These are phyloP conservation scores for Wickerhamiella allomyrinae DNA, from an alignment of 805 yeast species.

Conservation along the genomic window DNA sequence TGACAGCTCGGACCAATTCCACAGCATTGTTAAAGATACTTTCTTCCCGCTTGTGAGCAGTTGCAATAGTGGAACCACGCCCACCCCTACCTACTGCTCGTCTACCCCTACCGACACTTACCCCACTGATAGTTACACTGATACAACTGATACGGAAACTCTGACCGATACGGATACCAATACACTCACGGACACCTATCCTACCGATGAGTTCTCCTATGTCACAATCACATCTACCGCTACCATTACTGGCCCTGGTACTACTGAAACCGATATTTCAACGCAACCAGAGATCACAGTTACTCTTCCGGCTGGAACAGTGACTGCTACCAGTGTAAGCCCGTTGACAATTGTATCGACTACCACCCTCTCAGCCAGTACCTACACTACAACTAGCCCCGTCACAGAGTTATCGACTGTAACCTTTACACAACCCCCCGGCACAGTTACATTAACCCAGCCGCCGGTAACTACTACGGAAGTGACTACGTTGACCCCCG, in stretches of 20 bases:
- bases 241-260: not conserved
- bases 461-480: not conserved
- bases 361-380: constrained; percentile 1
- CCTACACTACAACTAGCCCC: not conserved
- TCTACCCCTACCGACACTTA: not conserved
- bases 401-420: not conserved
- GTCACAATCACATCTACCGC: not conserved
- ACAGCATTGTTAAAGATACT: constrained; percentile 12
- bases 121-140: not conserved
- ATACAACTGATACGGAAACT: not conserved
- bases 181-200: not conserved
- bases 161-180: not conserved
- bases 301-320: constrained; percentile 5
- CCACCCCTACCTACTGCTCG: not conserved
- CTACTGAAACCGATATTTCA: not conserved
- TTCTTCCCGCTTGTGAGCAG: constrained; percentile 5
- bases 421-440: constrained; percentile 1
- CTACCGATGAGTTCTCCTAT: constrained; percentile 4
- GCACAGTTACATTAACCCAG: constrained; percentile 3
- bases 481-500: not conserved
- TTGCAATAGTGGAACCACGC: not conserved
- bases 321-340: constrained; percentile 5
- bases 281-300: constrained; percentile 4
- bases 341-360: not conserved
- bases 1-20: constrained; percentile 9